Evolutionary conservation across 306 rosid species (phyloP).

Genomic region (Spatholobus suberectus): DNA sequence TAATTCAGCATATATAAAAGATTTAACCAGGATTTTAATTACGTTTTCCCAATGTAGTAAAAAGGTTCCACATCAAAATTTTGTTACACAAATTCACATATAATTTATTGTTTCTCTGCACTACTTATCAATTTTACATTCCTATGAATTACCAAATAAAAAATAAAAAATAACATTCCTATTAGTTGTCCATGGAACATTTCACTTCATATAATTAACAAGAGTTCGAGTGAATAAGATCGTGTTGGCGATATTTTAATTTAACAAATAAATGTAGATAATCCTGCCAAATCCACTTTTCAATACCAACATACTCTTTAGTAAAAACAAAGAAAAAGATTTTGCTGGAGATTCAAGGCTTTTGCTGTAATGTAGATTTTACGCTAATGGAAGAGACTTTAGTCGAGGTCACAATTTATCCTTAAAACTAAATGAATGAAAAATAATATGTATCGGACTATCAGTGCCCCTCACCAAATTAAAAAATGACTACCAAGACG

Average conservation of each 20-base stretch:
- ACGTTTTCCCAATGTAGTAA: neutral
- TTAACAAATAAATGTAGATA: neutral
- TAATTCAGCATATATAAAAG: neutral
- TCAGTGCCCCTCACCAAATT: too few relatives aligned
- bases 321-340: conserved; percentile 2
- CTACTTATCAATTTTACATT: neutral
- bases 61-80: neutral
- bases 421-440: too few relatives aligned
- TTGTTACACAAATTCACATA: neutral
- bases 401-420: too few relatives aligned
- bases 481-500: too few relatives aligned
- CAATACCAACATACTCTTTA: neutral
- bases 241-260: neutral
- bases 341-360: too few relatives aligned
- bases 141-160: too few relatives aligned
- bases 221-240: neutral
- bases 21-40: neutral
- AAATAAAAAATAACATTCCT: too few relatives aligned
- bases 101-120: too few relatives aligned
- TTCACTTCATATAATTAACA: neutral
- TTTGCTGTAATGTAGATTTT: too few relatives aligned
- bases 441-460: too few relatives aligned
- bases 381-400: too few relatives aligned
- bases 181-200: neutral
- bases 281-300: neutral